Percentiles rank a stretch among this genome's conserved stretches.
Evolutionary conservation across 225 moss, liverwort and hornwort genomes (phyloP).

Genomic region (Sphagnum contortum): DNA sequence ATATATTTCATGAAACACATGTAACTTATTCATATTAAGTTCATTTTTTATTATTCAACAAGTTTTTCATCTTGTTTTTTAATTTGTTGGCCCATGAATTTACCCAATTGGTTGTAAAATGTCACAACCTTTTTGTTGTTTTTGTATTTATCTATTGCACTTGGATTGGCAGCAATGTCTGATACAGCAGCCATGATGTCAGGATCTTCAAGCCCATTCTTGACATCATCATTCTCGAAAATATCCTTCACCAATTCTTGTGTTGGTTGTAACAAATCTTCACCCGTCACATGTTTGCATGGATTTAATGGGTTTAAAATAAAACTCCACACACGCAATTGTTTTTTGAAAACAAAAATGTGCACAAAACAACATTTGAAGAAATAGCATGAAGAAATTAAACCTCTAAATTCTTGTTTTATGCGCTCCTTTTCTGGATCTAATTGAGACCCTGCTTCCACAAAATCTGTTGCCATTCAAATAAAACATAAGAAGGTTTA

Average conservation of each 20-base stretch:
- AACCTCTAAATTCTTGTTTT: too few species aligned
- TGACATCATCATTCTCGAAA: constrained; percentile 52
- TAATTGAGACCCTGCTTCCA: too few species aligned
- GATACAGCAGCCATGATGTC: constrained; percentile 80
- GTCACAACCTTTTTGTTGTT: constrained; percentile 40
- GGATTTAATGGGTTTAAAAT: not conserved
- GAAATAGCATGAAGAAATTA: too few species aligned
- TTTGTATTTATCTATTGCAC: constrained; percentile 62
- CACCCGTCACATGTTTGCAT: not conserved
- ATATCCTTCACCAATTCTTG: constrained; percentile 69
- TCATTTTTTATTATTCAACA: too few species aligned
- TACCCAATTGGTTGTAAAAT: constrained; percentile 66
- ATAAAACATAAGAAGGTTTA: too few species aligned
- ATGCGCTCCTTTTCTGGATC: too few species aligned
- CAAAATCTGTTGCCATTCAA: too few species aligned
- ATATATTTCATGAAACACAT: too few species aligned
- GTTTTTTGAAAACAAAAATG: too few species aligned
- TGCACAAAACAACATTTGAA: too few species aligned
- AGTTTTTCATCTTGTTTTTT: constrained; percentile 24
- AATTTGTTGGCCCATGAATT: constrained; percentile 44
- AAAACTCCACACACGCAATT: not conserved
- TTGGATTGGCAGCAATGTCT: constrained; percentile 76
- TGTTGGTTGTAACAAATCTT: constrained; percentile 78
- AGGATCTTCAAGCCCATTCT: constrained; percentile 51
- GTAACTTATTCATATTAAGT: too few species aligned